Evolutionary conservation across 1,139 yeast genomes (phyloP).

Genomic region (Suhomyces maxii): DNA sequence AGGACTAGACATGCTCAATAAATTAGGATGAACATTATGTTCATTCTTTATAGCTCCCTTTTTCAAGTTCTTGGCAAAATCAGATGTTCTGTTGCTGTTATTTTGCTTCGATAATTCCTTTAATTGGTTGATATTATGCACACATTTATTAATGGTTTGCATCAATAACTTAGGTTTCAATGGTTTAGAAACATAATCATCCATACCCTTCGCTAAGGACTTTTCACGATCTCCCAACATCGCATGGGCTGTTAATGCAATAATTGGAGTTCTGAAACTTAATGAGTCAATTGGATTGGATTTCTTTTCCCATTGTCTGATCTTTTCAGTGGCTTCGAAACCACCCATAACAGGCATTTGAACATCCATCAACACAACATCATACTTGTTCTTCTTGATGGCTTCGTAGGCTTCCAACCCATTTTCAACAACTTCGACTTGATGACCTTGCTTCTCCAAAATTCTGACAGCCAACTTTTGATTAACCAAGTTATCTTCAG

Average conservation of each 20-base stretch:
- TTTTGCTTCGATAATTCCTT: slow-evolving; percentile 55
- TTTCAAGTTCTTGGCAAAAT: slow-evolving; percentile 49
- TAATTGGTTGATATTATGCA: slow-evolving; percentile 63
- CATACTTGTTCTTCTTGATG: slow-evolving; percentile 63
- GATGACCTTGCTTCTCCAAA: slow-evolving; percentile 79
- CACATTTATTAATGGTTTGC: slow-evolving; percentile 83
- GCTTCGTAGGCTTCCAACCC: slow-evolving; percentile 84
- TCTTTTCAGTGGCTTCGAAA: slow-evolving; percentile 83
- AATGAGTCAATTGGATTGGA: slow-evolving; percentile 70
- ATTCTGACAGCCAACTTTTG: slow-evolving; percentile 84
- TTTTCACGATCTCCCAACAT: slow-evolving; percentile 89
- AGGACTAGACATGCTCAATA: slow-evolving; percentile 20
- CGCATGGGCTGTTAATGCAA: slow-evolving; percentile 89
- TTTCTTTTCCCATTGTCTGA: slow-evolving; percentile 85
- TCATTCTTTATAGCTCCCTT: slow-evolving; percentile 35
- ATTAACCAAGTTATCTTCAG: slow-evolving; percentile 85
- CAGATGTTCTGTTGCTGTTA: slow-evolving; percentile 46
- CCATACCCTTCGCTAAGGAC: slow-evolving; percentile 87
- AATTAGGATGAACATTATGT: slow-evolving; percentile 17
- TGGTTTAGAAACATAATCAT: slow-evolving; percentile 84
- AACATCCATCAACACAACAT: slow-evolving; percentile 87
- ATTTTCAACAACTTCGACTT: slow-evolving; percentile 80
- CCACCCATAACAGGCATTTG: slow-evolving; percentile 98
- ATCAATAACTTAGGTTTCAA: slow-evolving; percentile 77
- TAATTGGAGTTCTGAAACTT: slow-evolving; percentile 73